These are phyloP conservation scores for Chytriomyces confervae DNA, from an alignment of 192 early-diverging fungal genomes.

Conservation along the genomic window DNA sequence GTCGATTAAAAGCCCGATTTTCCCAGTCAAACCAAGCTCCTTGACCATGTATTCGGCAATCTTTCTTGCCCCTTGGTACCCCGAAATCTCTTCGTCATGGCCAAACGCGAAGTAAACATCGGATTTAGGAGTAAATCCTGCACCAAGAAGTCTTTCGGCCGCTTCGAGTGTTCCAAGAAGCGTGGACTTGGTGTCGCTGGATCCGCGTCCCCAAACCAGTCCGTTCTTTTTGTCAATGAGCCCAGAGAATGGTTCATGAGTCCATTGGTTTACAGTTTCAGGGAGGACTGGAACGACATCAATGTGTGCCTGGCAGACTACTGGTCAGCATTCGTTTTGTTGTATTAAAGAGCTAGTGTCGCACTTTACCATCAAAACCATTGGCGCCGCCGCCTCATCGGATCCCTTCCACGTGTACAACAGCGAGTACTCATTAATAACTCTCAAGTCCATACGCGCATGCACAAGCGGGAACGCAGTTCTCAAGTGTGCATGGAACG, in stretches of 20 bases:
- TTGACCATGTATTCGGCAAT: constrained; percentile 38
- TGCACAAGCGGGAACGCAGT: constrained; percentile 14
- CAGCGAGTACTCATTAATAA: constrained; percentile 11
- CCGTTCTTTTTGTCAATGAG: not conserved
- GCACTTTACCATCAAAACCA: constrained; percentile 12
- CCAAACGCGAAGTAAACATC: constrained; percentile 48
- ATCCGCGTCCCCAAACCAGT: constrained; percentile 36
- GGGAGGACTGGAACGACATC: constrained; percentile 31
- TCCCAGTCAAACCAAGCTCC: constrained; percentile 38
- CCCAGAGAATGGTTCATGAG: constrained; percentile 20
- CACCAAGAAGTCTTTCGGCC: constrained; percentile 38
- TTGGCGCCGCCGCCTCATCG: not conserved
- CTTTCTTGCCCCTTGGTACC: constrained; percentile 30
- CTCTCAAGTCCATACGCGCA: not conserved
- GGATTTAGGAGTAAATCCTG: constrained; percentile 29
- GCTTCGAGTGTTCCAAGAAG: constrained; percentile 28
- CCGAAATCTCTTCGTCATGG: constrained; percentile 48
- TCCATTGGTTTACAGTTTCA: constrained; percentile 27
- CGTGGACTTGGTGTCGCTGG: constrained; percentile 35
- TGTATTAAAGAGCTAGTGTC: not conserved
- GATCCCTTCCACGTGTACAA: constrained; percentile 13
- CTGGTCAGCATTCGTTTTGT: not conserved
- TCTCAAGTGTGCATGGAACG: constrained; percentile 23
- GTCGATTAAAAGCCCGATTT: constrained; percentile 49
- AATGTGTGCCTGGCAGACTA: not conserved